phyloP scores from a whole-genome alignment of 495 filamentous ascomycete genomes.

The Collariella sp. region DNA sequence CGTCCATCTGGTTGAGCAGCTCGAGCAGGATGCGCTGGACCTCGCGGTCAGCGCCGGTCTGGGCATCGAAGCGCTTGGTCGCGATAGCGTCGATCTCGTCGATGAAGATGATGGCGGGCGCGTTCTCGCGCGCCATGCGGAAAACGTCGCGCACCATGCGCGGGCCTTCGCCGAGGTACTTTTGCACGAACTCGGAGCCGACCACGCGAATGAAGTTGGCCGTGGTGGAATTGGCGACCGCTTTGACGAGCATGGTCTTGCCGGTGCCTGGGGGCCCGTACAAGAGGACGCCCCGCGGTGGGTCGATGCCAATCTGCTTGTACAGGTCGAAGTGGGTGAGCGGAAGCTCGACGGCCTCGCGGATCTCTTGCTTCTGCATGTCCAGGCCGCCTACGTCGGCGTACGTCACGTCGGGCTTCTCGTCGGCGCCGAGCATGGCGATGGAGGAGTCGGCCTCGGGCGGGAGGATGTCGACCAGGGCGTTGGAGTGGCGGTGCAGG shows the following conservation, averaged over 20 bases:
- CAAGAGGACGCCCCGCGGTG: slow-evolving; percentile 87
- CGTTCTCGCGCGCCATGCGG: slow-evolving; percentile 97
- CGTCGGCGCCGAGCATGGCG: slow-evolving; percentile 90
- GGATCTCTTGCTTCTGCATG: slow-evolving; percentile 99
- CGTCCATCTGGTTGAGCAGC: slow-evolving; percentile 98
- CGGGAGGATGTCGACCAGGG: slow-evolving; percentile 94
- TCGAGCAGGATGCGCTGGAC: slow-evolving; percentile 97
- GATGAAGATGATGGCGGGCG: slow-evolving; percentile 97
- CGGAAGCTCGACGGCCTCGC: slow-evolving; percentile 93
- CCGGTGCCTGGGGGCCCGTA: slow-evolving; percentile 96
- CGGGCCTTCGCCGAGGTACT: slow-evolving; percentile 94
- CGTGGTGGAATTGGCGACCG: slow-evolving; percentile 95
- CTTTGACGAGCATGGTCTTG: slow-evolving; percentile 98
- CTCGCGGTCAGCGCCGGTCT: slow-evolving; percentile 94
- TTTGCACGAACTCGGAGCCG: slow-evolving; percentile 96
- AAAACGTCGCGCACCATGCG: slow-evolving; percentile 99
- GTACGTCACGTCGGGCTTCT: slow-evolving; percentile 98
- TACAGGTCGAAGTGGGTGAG: slow-evolving; percentile 97
- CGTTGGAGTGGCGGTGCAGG: slow-evolving; percentile 95
- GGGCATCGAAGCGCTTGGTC: slow-evolving; percentile 97
- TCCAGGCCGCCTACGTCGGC: slow-evolving; percentile 95
- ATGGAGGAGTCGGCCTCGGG: slow-evolving; percentile 97
- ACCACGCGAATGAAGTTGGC: slow-evolving; percentile 98
- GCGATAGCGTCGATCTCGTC: slow-evolving; percentile 99
- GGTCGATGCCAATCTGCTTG: slow-evolving; percentile 97